Conservation (phyloP, 495 filamentous ascomycete genomes). For the Aspergillus saccharolyticus region DNA sequence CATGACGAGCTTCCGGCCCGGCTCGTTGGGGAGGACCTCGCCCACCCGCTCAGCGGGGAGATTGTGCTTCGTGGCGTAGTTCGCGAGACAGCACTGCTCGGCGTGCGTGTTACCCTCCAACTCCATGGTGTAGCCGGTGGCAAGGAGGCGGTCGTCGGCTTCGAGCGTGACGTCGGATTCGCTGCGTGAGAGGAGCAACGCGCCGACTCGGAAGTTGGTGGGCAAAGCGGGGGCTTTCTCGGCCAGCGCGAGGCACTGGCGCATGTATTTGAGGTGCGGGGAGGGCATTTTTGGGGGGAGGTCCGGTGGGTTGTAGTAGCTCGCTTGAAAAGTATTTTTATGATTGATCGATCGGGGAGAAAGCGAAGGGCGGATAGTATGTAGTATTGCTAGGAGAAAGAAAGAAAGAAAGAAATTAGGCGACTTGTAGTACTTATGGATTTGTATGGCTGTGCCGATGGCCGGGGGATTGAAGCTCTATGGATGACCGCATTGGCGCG, state of each 20-base stretch:
- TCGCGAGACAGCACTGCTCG: slow-evolving; percentile 84
- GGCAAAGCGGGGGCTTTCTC: slow-evolving; percentile 74
- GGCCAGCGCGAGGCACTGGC: slow-evolving; percentile 66
- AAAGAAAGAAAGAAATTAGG: too few species aligned
- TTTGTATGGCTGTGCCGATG: not conserved
- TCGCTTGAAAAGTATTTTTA: too few species aligned
- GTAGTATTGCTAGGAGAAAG: too few species aligned
- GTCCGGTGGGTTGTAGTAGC: too few species aligned
- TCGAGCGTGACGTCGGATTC: slow-evolving; percentile 27
- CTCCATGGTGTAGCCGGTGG: slow-evolving; percentile 88
- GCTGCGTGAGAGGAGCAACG: slow-evolving; percentile 61
- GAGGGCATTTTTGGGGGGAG: slow-evolving; percentile 16
- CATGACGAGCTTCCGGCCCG: slow-evolving; percentile 49
- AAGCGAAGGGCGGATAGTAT: too few species aligned
- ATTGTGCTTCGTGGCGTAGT: slow-evolving; percentile 52
- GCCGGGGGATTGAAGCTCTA: not conserved
- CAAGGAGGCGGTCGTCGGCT: slow-evolving; percentile 54
- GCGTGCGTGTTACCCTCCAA: slow-evolving; percentile 91
- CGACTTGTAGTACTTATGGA: too few species aligned
- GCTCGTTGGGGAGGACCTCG: slow-evolving; percentile 46
- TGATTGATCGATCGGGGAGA: too few species aligned
- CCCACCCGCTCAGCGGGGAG: slow-evolving; percentile 53
- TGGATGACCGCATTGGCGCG: not conserved
- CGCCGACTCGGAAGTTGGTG: slow-evolving; percentile 91
- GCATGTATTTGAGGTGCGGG: slow-evolving; percentile 62